Conservation (phyloP, 1,284 basidiomycete species). For the Vanrija sp. region DNA sequence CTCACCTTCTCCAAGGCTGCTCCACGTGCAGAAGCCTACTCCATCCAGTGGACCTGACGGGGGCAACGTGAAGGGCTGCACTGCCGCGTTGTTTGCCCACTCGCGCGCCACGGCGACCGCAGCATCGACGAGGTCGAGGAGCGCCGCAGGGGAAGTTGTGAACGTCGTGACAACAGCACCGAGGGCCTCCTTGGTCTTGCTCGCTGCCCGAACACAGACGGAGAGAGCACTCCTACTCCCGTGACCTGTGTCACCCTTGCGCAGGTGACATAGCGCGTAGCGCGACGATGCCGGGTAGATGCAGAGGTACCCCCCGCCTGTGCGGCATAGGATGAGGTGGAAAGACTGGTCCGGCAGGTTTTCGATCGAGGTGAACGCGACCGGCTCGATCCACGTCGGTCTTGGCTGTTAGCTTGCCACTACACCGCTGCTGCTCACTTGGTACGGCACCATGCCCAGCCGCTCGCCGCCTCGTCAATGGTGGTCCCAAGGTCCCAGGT, state of each 20-base stretch:
- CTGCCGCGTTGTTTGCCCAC: neutral
- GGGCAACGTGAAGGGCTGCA: neutral
- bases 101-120: constrained; percentile 1
- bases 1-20: constrained; percentile 10
- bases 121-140: neutral
- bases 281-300: constrained; percentile 6
- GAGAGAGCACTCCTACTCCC: neutral
- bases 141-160: neutral
- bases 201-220: neutral
- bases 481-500: neutral
- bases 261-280: neutral
- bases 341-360: constrained; percentile 1
- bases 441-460: constrained; percentile 12
- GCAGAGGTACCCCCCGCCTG: neutral
- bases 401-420: neutral
- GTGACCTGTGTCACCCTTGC: neutral
- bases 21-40: constrained; percentile 19
- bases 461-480: neutral
- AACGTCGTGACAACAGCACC: constrained; percentile 1
- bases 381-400: constrained; percentile 11
- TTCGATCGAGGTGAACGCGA: neutral
- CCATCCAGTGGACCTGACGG: constrained; percentile 7
- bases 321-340: constrained; percentile 4
- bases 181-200: neutral
- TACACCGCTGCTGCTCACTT: neutral